Percentiles rank a stretch among this genome's conserved stretches.
Conservation (phyloP, 768 basidiomycete species). For the Grammothele lineata region DNA sequence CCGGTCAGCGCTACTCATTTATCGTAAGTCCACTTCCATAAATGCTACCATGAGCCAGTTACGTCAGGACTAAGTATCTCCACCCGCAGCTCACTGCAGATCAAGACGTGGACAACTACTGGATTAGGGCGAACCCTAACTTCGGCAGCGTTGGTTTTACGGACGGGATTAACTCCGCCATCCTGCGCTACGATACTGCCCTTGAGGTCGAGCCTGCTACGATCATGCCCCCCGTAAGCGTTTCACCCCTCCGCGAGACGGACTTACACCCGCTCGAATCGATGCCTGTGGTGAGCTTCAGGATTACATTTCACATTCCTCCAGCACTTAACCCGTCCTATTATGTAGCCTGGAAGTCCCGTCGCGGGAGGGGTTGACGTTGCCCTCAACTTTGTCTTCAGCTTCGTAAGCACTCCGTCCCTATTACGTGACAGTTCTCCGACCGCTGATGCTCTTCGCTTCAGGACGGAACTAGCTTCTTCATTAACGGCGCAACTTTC, state of each 20-base stretch:
- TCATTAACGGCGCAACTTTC: constrained; percentile 28
- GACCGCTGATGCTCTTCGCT: too few relatives aligned
- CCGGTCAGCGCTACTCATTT: constrained; percentile 52
- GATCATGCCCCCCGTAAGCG: neutral
- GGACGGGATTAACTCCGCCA: constrained; percentile 38
- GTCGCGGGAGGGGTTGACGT: constrained; percentile 16
- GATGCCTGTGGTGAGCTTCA: constrained; percentile 8
- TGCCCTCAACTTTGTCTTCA: constrained; percentile 13
- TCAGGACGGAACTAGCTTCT: constrained; percentile 21
- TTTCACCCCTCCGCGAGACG: constrained; percentile 12
- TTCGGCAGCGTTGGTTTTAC: constrained; percentile 25
- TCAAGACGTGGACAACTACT: constrained; percentile 21
- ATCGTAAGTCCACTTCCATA: constrained; percentile 18
- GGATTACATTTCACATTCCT: neutral
- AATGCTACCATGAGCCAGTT: too few relatives aligned
- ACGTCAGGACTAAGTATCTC: too few relatives aligned
- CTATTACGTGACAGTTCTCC: too few relatives aligned
- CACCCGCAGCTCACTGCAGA: constrained; percentile 13
- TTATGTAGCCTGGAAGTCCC: constrained; percentile 16
- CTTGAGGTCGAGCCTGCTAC: constrained; percentile 30
- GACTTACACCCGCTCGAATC: constrained; percentile 11
- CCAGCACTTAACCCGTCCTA: neutral
- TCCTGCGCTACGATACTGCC: constrained; percentile 40
- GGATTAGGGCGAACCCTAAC: constrained; percentile 13
- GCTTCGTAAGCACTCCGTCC: constrained; percentile 20